Conservation (phyloP, 176 grass and related monocot genomes). For the Lolium rigidum region DNA sequence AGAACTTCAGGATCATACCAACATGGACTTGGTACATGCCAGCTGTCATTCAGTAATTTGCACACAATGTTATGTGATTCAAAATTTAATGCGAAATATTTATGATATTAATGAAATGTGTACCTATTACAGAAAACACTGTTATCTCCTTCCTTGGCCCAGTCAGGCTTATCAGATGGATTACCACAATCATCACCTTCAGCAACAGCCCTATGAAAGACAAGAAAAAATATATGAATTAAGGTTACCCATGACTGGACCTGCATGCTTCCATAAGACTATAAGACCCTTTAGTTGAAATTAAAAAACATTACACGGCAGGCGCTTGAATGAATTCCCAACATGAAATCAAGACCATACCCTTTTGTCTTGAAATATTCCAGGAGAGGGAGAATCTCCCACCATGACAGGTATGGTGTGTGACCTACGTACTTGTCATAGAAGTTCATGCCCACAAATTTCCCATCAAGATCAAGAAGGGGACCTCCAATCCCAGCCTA, state of each 20-base stretch:
- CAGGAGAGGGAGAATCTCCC: not conserved
- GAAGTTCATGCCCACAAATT: constrained; percentile 37
- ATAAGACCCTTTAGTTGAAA: not conserved
- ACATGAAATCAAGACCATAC: not conserved
- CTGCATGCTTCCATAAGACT: not conserved
- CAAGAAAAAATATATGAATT: not conserved
- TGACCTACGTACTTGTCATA: constrained; percentile 21
- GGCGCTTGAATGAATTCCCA: not conserved
- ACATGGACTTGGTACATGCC: not conserved
- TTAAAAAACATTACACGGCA: not conserved
- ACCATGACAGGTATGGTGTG: not conserved
- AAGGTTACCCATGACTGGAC: not conserved
- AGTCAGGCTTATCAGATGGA: constrained; percentile 1
- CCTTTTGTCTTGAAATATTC: constrained; percentile 19
- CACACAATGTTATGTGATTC: not conserved
- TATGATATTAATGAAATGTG: not conserved
- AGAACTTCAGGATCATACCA: constrained; percentile 10
- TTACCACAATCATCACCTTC: not conserved
- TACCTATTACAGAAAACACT: not conserved
- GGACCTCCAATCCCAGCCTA: constrained; percentile 44
- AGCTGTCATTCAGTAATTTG: constrained; percentile 14
- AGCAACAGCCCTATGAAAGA: not conserved
- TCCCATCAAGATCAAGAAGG: constrained; percentile 4
- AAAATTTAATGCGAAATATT: not conserved
- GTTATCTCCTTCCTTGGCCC: not conserved